Percentiles rank a stretch among this genome's conserved stretches.
Conservation (phyloP, 2,329 filamentous ascomycete genomes). For the Neopestalotiopsis clavispora region DNA sequence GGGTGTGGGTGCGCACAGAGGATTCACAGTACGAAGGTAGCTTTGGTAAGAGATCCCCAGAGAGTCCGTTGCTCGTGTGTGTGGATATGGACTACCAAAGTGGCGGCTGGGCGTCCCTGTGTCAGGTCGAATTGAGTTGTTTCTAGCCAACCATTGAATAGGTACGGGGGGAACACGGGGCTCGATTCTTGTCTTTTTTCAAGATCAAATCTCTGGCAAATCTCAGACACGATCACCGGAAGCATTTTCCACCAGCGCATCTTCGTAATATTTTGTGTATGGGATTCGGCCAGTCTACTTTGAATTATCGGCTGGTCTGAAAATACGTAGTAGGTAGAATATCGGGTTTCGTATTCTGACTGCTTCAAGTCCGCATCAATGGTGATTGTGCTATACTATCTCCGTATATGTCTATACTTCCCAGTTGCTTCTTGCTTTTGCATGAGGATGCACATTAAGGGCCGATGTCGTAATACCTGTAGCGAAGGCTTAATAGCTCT, state of each 20-base stretch:
- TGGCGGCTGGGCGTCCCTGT: constrained; percentile 1
- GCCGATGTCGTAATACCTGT: too few species aligned
- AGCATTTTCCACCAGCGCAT: not conserved
- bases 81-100: not conserved
- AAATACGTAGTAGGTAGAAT: too few species aligned
- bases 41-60: not conserved
- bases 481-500: too few species aligned
- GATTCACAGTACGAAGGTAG: not conserved
- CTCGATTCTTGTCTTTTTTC: not conserved
- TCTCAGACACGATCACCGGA: constrained; percentile 8
- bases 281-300: not conserved
- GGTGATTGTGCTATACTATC: too few species aligned
- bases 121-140: constrained; percentile 9
- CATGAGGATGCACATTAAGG: too few species aligned
- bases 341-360: too few species aligned
- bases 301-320: too few species aligned
- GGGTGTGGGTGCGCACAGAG: constrained; percentile 1
- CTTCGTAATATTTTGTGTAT: not conserved
- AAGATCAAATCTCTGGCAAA: constrained; percentile 8
- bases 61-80: not conserved
- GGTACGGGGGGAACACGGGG: not conserved
- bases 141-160: constrained; percentile 4
- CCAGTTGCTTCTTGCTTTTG: too few species aligned
- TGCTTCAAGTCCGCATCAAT: too few species aligned
- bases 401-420: too few species aligned